Base-by-base conservation (phyloP, 2,329 filamentous ascomycete genomes). In the Tolypocladium cylindrosporum region DNA sequence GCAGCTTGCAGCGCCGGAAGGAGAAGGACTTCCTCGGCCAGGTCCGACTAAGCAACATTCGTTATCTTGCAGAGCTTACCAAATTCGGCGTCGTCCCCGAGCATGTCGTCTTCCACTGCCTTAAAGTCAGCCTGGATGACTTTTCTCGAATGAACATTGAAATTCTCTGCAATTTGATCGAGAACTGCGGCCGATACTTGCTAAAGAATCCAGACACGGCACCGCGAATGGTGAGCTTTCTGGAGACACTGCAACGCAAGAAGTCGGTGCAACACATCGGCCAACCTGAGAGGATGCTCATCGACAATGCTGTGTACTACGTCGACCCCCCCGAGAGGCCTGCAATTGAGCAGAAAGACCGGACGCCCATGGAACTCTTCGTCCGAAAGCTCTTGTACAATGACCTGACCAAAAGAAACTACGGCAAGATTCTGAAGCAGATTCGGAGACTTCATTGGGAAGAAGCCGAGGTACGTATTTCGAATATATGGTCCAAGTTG, bases 131-230 rank as follows among this genome's bases (percentile, higher is more conserved):
- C 64, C 77, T 99, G 36, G 94, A 99, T 67, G 94, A 99, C 68
- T 99, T 99, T 69, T 97, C 94, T 2, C 85, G 93, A 61, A 97
- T 97, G 89, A 99, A 99, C 68, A 97, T 99, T 62, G 95, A 99
- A 72, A 97, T 99, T 65, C 93, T 99, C 62, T 95, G 92, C 67
- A 96, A 95, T 67, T 79, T 99, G 36, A 80, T 99, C 27, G 94
- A 99, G 71, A 97, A 97, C 63, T 99, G 95, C 68, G 94, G 94
- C 50, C 86, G 94, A 21, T 99, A 97, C 72, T 78, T 99, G 27
- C 81, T 99, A 59, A 90, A 93, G 55, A 97, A 94, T 64, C 87
- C 91, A 0, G 92, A 97, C 61, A 97, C 95, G 0, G 88, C 90
- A 11, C 93, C 93, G 10, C 86, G 94, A 50, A 99, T 99, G 94